These are phyloP conservation scores for Nothophoma quercina DNA, from an alignment of 2,329 filamentous ascomycete species.

Conservation along the genomic window DNA sequence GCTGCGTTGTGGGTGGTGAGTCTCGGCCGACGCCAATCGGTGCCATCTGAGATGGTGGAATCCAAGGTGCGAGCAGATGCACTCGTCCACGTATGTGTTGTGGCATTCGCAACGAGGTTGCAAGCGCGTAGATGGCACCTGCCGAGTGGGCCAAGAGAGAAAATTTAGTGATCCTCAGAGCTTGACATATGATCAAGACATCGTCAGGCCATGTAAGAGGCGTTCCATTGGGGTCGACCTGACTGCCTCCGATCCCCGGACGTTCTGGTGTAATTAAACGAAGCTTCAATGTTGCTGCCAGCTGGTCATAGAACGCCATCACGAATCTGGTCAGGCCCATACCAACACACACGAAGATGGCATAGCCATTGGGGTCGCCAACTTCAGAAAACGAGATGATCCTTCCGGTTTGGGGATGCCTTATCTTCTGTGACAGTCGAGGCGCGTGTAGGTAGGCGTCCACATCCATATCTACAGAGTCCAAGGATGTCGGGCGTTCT, in stretches of 20 bases:
- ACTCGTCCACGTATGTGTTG: slow-evolving; percentile 94
- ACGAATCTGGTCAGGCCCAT: slow-evolving; percentile 98
- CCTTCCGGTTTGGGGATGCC: slow-evolving; percentile 83
- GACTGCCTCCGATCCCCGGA: slow-evolving; percentile 92
- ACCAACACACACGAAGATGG: slow-evolving; percentile 94
- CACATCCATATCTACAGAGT: slow-evolving; percentile 89
- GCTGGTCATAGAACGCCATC: slow-evolving; percentile 95
- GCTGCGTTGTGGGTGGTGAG: slow-evolving; percentile 79
- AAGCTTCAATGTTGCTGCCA: slow-evolving; percentile 86
- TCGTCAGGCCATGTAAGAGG: slow-evolving; percentile 95
- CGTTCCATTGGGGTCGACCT: slow-evolving; percentile 82
- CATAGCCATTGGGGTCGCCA: slow-evolving; percentile 87
- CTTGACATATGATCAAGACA: slow-evolving; percentile 91
- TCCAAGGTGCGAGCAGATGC: slow-evolving; percentile 94
- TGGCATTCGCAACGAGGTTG: slow-evolving; percentile 92
- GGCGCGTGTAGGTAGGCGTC: slow-evolving; percentile 83
- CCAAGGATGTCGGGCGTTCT: slow-evolving; percentile 78
- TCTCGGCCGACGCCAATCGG: slow-evolving; percentile 69
- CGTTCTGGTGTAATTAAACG: slow-evolving; percentile 93
- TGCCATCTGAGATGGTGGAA: slow-evolving; percentile 74
- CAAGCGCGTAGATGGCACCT: slow-evolving; percentile 96
- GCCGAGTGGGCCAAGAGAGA: slow-evolving; percentile 96
- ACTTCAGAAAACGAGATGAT: slow-evolving; percentile 97
- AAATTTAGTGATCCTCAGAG: slow-evolving; percentile 92
- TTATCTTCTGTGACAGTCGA: slow-evolving; percentile 85